phyloP scores from a whole-genome alignment of 169 alveolate species.

The Plasmodium inui region DNA sequence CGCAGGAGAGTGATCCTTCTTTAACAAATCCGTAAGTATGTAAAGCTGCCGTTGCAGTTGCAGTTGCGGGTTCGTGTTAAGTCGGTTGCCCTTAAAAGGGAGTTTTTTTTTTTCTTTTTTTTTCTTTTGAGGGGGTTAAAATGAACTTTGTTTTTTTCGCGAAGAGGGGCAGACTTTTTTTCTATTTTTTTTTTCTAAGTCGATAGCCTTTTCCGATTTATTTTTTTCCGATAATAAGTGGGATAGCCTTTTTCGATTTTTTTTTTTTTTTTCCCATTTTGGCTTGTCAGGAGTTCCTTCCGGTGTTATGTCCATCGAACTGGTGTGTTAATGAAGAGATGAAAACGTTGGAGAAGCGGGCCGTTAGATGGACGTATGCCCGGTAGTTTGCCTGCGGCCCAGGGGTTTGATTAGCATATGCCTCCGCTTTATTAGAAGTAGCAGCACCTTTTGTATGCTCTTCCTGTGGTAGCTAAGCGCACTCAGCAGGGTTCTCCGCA shows the following conservation, averaged over 20 bases:
- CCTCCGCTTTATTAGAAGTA: not conserved
- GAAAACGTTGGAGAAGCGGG: not conserved
- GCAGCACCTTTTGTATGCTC: not conserved
- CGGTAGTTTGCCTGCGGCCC: not conserved
- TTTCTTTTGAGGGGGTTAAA: constrained; percentile 68
- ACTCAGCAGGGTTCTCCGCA: not conserved
- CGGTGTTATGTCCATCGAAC: not conserved
- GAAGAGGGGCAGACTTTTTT: not conserved
- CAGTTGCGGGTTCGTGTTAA: not conserved
- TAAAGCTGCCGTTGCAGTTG: not conserved
- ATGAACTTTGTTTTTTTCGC: not conserved
- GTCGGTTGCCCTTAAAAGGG: not conserved
- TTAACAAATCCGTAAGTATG: not conserved
- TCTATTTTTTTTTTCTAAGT: not conserved
- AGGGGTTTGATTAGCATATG: not conserved
- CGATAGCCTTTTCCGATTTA: not conserved
- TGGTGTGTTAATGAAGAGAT: not conserved
- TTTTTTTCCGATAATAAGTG: no score
- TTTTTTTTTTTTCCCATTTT: constrained; percentile 9
- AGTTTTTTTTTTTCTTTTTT: constrained; percentile 63
- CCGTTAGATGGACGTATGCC: not conserved
- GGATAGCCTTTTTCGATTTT: not conserved
- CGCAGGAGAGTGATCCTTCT: not conserved
- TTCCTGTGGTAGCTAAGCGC: not conserved
- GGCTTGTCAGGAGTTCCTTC: not conserved